A percentile compares a stretch with the other conserved stretches of the same genome.
These are phyloP conservation scores for Podaxis pistillaris DNA, from an alignment of 768 basidiomycete genomes.

Conservation along the genomic window DNA sequence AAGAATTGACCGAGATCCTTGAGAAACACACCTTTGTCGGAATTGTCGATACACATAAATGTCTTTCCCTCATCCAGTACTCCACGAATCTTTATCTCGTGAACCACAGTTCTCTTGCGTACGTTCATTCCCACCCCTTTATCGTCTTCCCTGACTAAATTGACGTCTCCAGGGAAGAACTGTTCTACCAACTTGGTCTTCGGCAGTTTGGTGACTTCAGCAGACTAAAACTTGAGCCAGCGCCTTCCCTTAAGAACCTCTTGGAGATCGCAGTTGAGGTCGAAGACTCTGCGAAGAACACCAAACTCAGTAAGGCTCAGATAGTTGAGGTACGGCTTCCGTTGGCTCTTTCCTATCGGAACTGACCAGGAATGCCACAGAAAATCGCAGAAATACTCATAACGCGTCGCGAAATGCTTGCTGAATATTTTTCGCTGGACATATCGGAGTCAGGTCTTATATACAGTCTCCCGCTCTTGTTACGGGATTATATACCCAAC, in stretches of 20 bases:
- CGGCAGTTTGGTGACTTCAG: slow-evolving; percentile 87
- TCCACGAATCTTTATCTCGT: slow-evolving; percentile 87
- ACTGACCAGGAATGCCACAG: slow-evolving; percentile 32
- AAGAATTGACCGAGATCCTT: slow-evolving; percentile 82
- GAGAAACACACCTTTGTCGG: slow-evolving; percentile 91
- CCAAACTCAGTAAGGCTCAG: slow-evolving; percentile 53
- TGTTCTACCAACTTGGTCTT: slow-evolving; percentile 92
- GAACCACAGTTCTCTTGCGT: slow-evolving; percentile 85
- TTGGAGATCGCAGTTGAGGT: slow-evolving; percentile 76
- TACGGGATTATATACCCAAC: slow-evolving; percentile 88
- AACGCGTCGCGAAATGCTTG: slow-evolving; percentile 74
- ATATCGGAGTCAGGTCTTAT: slow-evolving; percentile 68
- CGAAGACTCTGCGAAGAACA: slow-evolving; percentile 56
- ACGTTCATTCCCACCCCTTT: slow-evolving; percentile 28
- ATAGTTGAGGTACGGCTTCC: slow-evolving; percentile 63
- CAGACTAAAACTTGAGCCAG: slow-evolving; percentile 76
- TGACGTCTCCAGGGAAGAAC: slow-evolving; percentile 64
- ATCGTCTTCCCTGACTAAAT: slow-evolving; percentile 2
- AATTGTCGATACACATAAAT: slow-evolving; percentile 73
- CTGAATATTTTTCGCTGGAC: slow-evolving; percentile 84
- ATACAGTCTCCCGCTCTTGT: slow-evolving; percentile 77
- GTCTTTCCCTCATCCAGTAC: slow-evolving; percentile 82
- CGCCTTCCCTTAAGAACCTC: slow-evolving; percentile 69
- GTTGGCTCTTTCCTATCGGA: background rate
- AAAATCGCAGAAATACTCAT: slow-evolving; percentile 62